Conservation (phyloP, 2,329 filamentous ascomycete genomes). For the Periconia macrospinosa region DNA sequence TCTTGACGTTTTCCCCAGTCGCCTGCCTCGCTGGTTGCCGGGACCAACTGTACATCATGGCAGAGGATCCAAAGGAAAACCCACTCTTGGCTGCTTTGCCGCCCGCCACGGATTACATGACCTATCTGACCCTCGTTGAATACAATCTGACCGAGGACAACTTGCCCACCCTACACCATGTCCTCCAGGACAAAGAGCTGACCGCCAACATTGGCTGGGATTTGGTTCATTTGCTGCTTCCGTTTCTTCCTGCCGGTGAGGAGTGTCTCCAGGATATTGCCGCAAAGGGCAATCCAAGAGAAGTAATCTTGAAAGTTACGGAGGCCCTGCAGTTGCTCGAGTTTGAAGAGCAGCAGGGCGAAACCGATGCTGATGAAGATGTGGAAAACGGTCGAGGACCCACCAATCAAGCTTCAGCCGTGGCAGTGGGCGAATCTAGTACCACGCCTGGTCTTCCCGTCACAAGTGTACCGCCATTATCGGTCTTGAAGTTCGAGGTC, state of each 20-base stretch:
- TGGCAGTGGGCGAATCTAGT: slow-evolving; percentile 36
- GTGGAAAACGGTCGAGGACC: slow-evolving; percentile 28
- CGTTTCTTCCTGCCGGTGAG: slow-evolving; percentile 66
- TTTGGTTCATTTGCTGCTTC: slow-evolving; percentile 72
- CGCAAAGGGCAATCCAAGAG: slow-evolving; percentile 75
- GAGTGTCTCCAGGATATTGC: slow-evolving; percentile 74
- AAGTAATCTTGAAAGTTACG: slow-evolving; percentile 79
- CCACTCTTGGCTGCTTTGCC: slow-evolving; percentile 62
- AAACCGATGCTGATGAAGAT: slow-evolving; percentile 61
- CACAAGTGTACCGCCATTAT: slow-evolving; percentile 40
- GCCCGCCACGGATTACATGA: slow-evolving; percentile 68
- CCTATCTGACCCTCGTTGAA: slow-evolving; percentile 77
- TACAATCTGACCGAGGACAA: slow-evolving; percentile 69
- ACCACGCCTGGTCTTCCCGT: slow-evolving; percentile 27
- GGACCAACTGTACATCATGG: slow-evolving; percentile 20
- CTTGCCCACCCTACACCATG: slow-evolving; percentile 67
- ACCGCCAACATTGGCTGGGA: slow-evolving; percentile 84
- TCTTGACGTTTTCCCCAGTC: no score
- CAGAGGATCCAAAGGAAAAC: slow-evolving; percentile 36
- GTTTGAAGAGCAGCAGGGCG: slow-evolving; percentile 44
- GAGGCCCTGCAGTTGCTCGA: slow-evolving; percentile 68
- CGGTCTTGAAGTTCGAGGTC: slow-evolving; percentile 64
- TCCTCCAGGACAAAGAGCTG: slow-evolving; percentile 68
- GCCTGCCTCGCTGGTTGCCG: neutral
- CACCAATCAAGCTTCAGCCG: slow-evolving; percentile 22